Conservation (phyloP, 2,329 filamentous ascomycete genomes). For the Salinomyces thailandicus region DNA sequence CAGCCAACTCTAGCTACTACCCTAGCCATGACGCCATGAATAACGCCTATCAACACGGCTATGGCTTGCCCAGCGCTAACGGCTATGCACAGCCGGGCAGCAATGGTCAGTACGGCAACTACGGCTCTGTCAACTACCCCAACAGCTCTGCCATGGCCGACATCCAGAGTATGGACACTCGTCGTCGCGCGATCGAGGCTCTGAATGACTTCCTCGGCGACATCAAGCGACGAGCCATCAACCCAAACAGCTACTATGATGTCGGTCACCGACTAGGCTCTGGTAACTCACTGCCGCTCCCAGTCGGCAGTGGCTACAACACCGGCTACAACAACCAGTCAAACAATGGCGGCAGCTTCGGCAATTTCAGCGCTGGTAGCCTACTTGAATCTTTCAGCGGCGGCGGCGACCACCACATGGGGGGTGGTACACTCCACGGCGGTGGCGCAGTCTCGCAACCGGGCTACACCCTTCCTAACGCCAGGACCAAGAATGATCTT, state of each 20-base stretch:
- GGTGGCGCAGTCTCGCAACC: constrained; percentile 56
- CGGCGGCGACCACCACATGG: constrained; percentile 12
- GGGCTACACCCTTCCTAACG: constrained; percentile 76
- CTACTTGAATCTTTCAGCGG: constrained; percentile 27
- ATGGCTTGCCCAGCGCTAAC: constrained; percentile 15
- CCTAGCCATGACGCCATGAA: constrained; percentile 20
- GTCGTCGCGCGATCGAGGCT: constrained; percentile 71
- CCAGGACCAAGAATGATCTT: constrained; percentile 87
- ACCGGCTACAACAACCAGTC: constrained; percentile 26
- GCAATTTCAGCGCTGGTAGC: constrained; percentile 22
- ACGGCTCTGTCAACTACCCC: constrained; percentile 38
- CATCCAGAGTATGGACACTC: constrained; percentile 49
- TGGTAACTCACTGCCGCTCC: constrained; percentile 47
- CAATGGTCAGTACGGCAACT: constrained; percentile 26
- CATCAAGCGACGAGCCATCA: constrained; percentile 82
- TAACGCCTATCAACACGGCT: constrained; percentile 23
- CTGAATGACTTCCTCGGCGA: constrained; percentile 91
- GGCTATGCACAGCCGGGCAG: constrained; percentile 18
- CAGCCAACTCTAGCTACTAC: constrained; percentile 24
- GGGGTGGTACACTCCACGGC: constrained; percentile 42
- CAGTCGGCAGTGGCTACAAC: constrained; percentile 29
- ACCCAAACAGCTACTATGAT: constrained; percentile 79
- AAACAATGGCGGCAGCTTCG: constrained; percentile 13
- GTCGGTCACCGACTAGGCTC: constrained; percentile 74
- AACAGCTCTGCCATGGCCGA: constrained; percentile 26